These are phyloP conservation scores for Nakaseomyces nivariensis DNA, from an alignment of 1,139 yeast genomes.

Conservation along the genomic window DNA sequence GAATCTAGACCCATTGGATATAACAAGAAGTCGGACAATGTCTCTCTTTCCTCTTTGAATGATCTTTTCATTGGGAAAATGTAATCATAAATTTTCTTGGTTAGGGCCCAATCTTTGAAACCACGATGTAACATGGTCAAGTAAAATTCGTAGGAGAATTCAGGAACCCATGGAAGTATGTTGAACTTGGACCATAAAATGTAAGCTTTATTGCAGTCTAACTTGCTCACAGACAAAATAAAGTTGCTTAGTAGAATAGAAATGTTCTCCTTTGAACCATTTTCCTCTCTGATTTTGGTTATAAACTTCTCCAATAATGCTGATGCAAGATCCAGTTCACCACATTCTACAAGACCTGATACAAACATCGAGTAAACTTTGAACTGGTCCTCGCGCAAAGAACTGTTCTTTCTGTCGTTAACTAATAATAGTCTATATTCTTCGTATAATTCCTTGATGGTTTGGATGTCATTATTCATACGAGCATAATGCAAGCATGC, in stretches of 20 bases:
- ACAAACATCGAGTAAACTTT: conserved; percentile 42
- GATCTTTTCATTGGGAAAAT: conserved; percentile 27
- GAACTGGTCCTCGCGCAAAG: conserved; percentile 32
- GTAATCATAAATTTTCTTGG: conserved; percentile 29
- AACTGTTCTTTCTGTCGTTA: conserved; percentile 6
- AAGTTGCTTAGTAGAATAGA: conserved; percentile 29
- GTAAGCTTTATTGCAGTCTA: conserved; percentile 28
- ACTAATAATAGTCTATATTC: conserved; percentile 26
- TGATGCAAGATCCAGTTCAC: conserved; percentile 42
- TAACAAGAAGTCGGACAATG: conserved; percentile 18
- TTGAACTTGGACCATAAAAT: conserved; percentile 30
- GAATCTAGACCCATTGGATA: conserved; percentile 21
- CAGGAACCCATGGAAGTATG: conserved; percentile 33
- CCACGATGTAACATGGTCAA: conserved; percentile 26
- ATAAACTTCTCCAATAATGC: conserved; percentile 41
- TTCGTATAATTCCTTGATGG: conserved; percentile 28
- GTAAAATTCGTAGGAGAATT: conserved; percentile 33
- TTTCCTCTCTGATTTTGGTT: conserved; percentile 27
- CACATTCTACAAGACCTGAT: conserved; percentile 42
- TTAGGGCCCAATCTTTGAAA: conserved; percentile 26
- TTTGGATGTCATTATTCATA: conserved; percentile 25
- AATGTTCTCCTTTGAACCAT: conserved; percentile 26
- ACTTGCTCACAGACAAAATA: conserved; percentile 28
- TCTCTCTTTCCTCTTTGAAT: conserved; percentile 7
- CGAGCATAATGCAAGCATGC: conserved; percentile 30